Evolutionary conservation across 352 stramenopile species (phyloP).

Genomic region (Elongisporangium undulatum): DNA sequence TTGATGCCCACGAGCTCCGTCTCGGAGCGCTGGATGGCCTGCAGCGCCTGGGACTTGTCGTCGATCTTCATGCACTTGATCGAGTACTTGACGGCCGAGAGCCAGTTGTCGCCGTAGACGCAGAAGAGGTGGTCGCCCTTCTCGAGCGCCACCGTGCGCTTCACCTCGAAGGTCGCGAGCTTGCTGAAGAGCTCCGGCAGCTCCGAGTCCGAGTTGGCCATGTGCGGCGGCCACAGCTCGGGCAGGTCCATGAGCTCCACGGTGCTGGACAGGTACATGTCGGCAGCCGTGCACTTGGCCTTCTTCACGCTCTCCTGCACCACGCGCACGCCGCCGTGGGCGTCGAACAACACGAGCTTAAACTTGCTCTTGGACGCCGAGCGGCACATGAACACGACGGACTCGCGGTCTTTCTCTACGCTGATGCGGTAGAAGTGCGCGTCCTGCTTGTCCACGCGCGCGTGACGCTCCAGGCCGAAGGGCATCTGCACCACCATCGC

Average conservation of each 20-base stretch:
- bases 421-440: slow-evolving; percentile 83
- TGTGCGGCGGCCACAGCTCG: slow-evolving; percentile 65
- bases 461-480: slow-evolving; percentile 65
- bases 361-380: slow-evolving; percentile 86
- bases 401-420: slow-evolving; percentile 67
- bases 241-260: slow-evolving; percentile 87
- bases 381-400: slow-evolving; percentile 79
- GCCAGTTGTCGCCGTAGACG: slow-evolving; percentile 88
- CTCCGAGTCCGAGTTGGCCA: slow-evolving; percentile 52
- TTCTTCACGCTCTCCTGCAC: slow-evolving; percentile 83
- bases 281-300: slow-evolving; percentile 71
- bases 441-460: slow-evolving; percentile 86
- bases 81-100: slow-evolving; percentile 85
- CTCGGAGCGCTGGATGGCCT: slow-evolving; percentile 70
- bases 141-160: slow-evolving; percentile 70
- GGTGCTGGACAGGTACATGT: slow-evolving; percentile 85
- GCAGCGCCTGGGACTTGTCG: slow-evolving; percentile 37
- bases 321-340: slow-evolving; percentile 70
- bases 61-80: slow-evolving; percentile 85
- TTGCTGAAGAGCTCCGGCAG: slow-evolving; percentile 84
- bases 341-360: slow-evolving; percentile 86
- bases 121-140: slow-evolving; percentile 83
- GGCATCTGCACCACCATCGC: slow-evolving; percentile 55
- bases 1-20: slow-evolving; percentile 74
- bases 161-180: slow-evolving; percentile 79